Evolutionary conservation across 768 basidiomycete genomes (phyloP), one percentile per base, ranked within the genome.

Genomic region (Galerina marginata): DNA sequence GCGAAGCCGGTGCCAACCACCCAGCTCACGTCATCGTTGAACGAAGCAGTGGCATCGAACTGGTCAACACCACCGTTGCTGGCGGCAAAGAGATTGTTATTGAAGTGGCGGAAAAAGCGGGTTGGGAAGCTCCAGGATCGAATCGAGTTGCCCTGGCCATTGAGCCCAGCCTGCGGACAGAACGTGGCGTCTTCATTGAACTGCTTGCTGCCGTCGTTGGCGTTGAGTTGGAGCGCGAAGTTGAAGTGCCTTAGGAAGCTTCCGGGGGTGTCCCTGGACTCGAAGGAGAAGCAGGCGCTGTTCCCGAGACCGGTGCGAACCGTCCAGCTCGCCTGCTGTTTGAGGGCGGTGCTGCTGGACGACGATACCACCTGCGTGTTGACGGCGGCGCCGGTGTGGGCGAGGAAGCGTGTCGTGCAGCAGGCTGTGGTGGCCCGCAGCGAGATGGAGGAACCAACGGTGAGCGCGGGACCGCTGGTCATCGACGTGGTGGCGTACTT

Each of bases 361-460:
- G 52, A 54, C 6, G 37, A 23, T n/a, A 54, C 52, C 37, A 54
- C 39, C 23, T 54, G 38, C n/a, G 52, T 54, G 52, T 42, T 42
- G 20, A 54, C 52, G 38, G 52, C 25, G 39, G 52, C 37, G 37
- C 52, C 52, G 52, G 39, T 42, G 52, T 54, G 52, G 9, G 52
- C 14, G 52, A 54, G 39, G 52, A 54, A 54, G 52, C 52, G 52
- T 6, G 52, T 54, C 2, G 52, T 54, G 23, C 52, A 54, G 39
- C 52, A 54, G 38, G 38, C 52, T 14, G 59, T 60, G 46, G 59
- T 60, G 6, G 59, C 59, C 25, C 59, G 59, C 11, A 60, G 39
- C 12, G 59, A 60, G 40, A 60, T 44, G 40, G 16, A 15, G 15
- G 59, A 60, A 20, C 59, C 59, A 33, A 60, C 59, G 38, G 23